Evolutionary conservation across 352 stramenopile genomes (phyloP).

Genomic region (Achlya hypogyna): DNA sequence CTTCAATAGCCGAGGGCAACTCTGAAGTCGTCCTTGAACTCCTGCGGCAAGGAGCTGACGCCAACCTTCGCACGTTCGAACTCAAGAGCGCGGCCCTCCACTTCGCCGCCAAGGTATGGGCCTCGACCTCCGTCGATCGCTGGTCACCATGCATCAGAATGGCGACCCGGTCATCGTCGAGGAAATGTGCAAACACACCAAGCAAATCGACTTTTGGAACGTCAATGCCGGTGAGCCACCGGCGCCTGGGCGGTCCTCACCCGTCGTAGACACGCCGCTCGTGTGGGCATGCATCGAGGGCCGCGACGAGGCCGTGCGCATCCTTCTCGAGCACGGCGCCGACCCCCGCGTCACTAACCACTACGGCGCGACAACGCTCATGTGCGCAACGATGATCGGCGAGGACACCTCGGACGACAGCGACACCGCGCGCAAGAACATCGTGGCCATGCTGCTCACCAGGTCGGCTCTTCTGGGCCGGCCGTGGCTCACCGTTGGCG

Average conservation of each 20-base stretch:
- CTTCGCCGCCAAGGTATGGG: conserved; percentile 61
- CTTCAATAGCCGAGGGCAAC: conserved; percentile 43
- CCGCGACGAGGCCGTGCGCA: conserved; percentile 10
- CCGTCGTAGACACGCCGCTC: conserved; percentile 46
- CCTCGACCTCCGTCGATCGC: background rate
- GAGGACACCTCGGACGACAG: conserved; percentile 50
- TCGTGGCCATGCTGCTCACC: conserved; percentile 45
- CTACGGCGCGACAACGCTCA: conserved; percentile 52
- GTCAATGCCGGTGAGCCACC: conserved; percentile 37
- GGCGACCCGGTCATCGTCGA: conserved; percentile 52
- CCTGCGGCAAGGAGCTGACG: conserved; percentile 45
- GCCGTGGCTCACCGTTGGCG: background rate
- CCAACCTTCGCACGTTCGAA: conserved; percentile 56
- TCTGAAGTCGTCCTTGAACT: conserved; percentile 43
- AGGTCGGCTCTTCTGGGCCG: background rate
- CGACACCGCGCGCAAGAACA: conserved; percentile 33
- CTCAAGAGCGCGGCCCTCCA: conserved; percentile 66
- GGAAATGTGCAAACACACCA: conserved; percentile 57
- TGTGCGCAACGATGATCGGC: conserved; percentile 72
- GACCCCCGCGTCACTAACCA: conserved; percentile 44
- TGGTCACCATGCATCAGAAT: conserved; percentile 29
- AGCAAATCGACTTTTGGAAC: conserved; percentile 56
- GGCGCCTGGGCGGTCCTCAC: background rate
- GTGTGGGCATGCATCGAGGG: conserved; percentile 74
- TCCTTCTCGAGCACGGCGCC: conserved; percentile 11